Conservation (phyloP, 306 rosid species). For the Casuarina equisetifolia region DNA sequence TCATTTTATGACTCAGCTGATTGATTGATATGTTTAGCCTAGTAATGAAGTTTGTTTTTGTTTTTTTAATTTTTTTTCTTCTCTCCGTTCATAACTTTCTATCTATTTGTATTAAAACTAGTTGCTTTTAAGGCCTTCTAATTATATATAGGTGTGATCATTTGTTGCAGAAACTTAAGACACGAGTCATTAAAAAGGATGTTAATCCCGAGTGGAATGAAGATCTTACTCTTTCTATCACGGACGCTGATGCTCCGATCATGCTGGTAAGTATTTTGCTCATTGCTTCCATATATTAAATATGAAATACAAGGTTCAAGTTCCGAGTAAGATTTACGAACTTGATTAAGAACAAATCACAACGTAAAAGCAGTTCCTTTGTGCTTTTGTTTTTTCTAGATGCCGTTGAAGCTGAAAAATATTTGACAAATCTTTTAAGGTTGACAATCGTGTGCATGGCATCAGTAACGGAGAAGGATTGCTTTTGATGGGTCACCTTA, state of each 20-base stretch:
- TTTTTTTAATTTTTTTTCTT: neutral
- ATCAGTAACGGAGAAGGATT: neutral
- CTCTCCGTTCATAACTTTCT: neutral
- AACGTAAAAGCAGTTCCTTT: neutral
- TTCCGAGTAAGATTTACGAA: neutral
- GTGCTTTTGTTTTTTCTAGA: neutral
- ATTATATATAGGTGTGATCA: neutral
- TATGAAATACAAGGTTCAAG: neutral
- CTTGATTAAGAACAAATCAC: neutral
- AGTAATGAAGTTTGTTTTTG: neutral
- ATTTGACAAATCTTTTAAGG: neutral
- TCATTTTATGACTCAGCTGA: neutral
- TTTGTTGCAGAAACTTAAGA: conserved; percentile 71
- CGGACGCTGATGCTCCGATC: conserved; percentile 47
- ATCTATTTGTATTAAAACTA: neutral
- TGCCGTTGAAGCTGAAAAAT: neutral
- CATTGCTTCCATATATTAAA: neutral
- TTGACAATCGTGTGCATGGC: neutral
- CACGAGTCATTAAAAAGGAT: conserved; percentile 77
- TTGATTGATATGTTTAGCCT: neutral
- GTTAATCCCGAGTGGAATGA: conserved; percentile 93
- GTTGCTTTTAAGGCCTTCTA: neutral
- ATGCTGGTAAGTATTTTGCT: conserved; percentile 46
- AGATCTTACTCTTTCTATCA: conserved; percentile 82
- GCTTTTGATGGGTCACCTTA: neutral